Conservation (phyloP, 345 rosid species). For the Turnera subulata region DNA sequence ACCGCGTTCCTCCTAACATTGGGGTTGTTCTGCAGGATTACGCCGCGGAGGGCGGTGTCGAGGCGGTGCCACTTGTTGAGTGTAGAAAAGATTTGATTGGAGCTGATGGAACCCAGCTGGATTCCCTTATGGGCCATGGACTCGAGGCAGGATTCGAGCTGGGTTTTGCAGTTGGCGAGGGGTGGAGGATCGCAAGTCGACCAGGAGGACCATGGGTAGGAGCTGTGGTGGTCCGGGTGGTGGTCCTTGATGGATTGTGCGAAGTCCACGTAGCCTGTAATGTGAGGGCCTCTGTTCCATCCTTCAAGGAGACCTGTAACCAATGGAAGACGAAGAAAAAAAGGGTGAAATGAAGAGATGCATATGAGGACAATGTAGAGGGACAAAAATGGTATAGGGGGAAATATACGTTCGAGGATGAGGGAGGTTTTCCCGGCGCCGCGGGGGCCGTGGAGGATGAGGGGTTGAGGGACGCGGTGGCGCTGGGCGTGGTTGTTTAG, state of each 20-base stretch:
- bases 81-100: slow-evolving; percentile 69
- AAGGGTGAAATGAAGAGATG: too few species aligned
- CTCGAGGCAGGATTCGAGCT: slow-evolving; percentile 87
- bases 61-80: slow-evolving; percentile 87
- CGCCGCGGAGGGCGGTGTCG: slow-evolving; percentile 49
- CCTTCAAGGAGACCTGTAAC: slow-evolving; percentile 65
- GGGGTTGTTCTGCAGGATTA: slow-evolving; percentile 25
- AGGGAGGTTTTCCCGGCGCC: slow-evolving; percentile 98
- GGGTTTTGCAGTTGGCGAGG: slow-evolving; percentile 56
- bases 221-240: slow-evolving; percentile 58
- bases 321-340: too few species aligned
- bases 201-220: slow-evolving; percentile 93
- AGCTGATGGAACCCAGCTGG: slow-evolving; percentile 63
- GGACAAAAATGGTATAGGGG: neutral
- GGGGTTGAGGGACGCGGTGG: slow-evolving; percentile 94
- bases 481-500: slow-evolving; percentile 91
- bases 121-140: slow-evolving; percentile 70
- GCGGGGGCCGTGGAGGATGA: slow-evolving; percentile 94
- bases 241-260: slow-evolving; percentile 74
- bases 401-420: slow-evolving; percentile 61
- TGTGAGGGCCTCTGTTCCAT: slow-evolving; percentile 87
- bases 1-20: slow-evolving; percentile 23
- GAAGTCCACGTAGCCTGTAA: slow-evolving; percentile 85
- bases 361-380: too few species aligned
- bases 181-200: slow-evolving; percentile 58